Evolutionary conservation across 1,139 yeast genomes (phyloP), one percentile per base, ranked within the genome.

Genomic region (Hyphopichia khmerensis): DNA sequence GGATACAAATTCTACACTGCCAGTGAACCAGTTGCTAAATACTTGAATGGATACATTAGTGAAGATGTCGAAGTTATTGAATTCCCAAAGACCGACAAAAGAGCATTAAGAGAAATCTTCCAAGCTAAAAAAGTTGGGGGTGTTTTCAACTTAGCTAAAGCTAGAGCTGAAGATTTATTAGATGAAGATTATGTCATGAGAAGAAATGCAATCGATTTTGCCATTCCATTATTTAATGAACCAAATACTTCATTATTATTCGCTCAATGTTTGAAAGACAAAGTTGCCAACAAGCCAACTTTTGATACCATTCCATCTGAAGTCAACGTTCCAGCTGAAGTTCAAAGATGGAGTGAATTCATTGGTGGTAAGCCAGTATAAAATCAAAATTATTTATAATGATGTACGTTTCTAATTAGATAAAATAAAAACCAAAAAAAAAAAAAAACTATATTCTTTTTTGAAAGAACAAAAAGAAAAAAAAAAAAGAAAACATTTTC

Each of bases 121-220:
- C 95, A 87, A 62, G 78, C 83, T 51, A 80, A 87, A 67, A 80
- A 90, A 56, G 82, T 93, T 60, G 79, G 84, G 51, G 85, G 89
- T 48, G 99, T 93, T 27, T 82, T 93, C 78, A 95, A 95, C 70
- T 79, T 93, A 60, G 97, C 99, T 41, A 77, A 77, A 56, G 86
- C 89, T 39, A 82, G 97, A 64, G 99, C 98, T 33, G 95, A 87
- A 59, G 71, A 77, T 51, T 77, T 88, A 52, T 69, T 82, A 50
- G 98, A 93, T 58, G 85, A 87, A 65, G 98, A 93, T 69, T 93
- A 93, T 63, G 86, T 91, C 43, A 93, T 93, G 98, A 85, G 99
- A 77, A 85, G 99, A 75, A 93, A 91, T 64, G 98, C 99, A 41
- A 95, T 93, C 70, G 99, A 93, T 67, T 93, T 95, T 65, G 98